Conservation (phyloP, 176 grass and related monocot species). For the Avena eriantha region DNA sequence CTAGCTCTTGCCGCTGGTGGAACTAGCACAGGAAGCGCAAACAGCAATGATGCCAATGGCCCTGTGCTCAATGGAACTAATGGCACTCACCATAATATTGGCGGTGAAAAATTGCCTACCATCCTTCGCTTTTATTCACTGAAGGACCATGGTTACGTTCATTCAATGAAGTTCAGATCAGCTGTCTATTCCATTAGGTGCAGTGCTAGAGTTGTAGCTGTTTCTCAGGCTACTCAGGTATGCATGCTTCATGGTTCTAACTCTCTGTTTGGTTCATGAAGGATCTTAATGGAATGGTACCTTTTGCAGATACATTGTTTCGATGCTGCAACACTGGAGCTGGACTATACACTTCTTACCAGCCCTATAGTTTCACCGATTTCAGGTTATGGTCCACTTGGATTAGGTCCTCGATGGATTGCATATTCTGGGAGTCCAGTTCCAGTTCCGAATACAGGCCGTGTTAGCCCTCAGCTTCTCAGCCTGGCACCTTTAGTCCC, state of each 20-base stretch:
- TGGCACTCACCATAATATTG: slow-evolving; percentile 54
- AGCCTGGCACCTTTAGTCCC: slow-evolving; percentile 44
- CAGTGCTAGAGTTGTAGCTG: slow-evolving; percentile 79
- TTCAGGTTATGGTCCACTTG: slow-evolving; percentile 85
- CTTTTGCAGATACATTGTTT: slow-evolving; percentile 95
- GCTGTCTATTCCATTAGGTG: slow-evolving; percentile 84
- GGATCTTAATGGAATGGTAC: slow-evolving; percentile 37
- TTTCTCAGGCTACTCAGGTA: slow-evolving; percentile 92
- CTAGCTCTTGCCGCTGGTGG: slow-evolving; percentile 69
- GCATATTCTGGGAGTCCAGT: slow-evolving; percentile 80
- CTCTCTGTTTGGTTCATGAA: not conserved
- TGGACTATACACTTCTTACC: slow-evolving; percentile 76
- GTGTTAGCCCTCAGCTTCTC: slow-evolving; percentile 78
- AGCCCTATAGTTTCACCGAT: slow-evolving; percentile 59
- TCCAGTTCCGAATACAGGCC: slow-evolving; percentile 60
- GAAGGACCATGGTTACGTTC: slow-evolving; percentile 72
- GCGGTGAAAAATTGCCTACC: slow-evolving; percentile 58
- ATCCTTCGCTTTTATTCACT: slow-evolving; percentile 88
- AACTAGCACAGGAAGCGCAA: slow-evolving; percentile 56
- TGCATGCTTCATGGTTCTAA: slow-evolving; percentile 30
- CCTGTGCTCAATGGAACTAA: slow-evolving; percentile 56
- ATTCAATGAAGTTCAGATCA: slow-evolving; percentile 82
- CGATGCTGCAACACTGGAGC: slow-evolving; percentile 77
- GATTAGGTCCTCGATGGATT: slow-evolving; percentile 87
- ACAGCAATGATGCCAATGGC: slow-evolving; percentile 49